Conservation (phyloP, 768 basidiomycete genomes). For the Tephrocybe sp. region DNA sequence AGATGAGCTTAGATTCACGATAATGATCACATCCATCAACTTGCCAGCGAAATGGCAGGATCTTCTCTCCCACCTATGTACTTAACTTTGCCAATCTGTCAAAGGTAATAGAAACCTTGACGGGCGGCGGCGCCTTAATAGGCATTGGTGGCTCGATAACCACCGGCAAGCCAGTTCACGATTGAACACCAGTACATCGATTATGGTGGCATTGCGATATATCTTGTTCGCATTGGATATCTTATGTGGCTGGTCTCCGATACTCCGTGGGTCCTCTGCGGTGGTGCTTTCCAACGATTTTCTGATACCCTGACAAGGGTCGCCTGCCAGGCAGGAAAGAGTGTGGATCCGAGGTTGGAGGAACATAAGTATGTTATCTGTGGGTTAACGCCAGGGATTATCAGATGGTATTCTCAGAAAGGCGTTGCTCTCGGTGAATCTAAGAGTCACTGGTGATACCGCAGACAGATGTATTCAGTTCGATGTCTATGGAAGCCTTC, state of each 20-base stretch:
- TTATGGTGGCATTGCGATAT: neutral
- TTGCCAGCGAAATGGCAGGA: constrained; percentile 5
- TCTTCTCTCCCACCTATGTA: constrained; percentile 15
- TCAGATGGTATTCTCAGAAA: constrained; percentile 11
- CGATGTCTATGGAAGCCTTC: neutral
- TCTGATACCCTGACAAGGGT: constrained; percentile 4
- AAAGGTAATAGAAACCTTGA: constrained; percentile 7
- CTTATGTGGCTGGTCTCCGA: neutral
- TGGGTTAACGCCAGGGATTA: neutral
- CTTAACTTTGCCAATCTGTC: constrained; percentile 6
- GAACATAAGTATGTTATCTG: constrained; percentile 4
- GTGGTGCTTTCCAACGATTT: neutral
- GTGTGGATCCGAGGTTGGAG: constrained; percentile 18
- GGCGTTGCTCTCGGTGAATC: constrained; percentile 1
- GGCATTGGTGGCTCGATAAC: constrained; percentile 1
- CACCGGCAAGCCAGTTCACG: constrained; percentile 13
- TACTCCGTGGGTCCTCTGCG: neutral
- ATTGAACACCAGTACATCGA: neutral
- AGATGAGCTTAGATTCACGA: neutral
- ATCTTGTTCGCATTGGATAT: neutral
- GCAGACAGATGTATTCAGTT: constrained; percentile 1
- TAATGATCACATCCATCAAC: constrained; percentile 12
- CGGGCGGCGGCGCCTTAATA: constrained; percentile 12
- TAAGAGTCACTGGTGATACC: neutral
- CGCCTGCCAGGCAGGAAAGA: neutral